phyloP scores from a whole-genome alignment of 2,329 filamentous ascomycete species.

The Cladosporium sp. region DNA sequence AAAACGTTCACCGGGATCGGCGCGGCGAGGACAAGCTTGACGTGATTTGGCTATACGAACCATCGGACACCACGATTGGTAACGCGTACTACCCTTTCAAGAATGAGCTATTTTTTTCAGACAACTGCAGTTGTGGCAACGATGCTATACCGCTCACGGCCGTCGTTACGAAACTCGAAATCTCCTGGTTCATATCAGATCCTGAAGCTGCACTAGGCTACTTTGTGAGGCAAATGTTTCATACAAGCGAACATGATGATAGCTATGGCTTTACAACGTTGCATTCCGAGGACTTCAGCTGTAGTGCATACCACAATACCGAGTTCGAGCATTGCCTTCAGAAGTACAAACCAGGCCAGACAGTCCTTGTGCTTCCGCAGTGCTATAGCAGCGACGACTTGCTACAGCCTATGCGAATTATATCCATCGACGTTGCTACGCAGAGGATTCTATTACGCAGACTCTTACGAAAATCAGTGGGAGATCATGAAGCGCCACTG shows the following conservation, averaged over 20 bases:
- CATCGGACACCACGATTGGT: constrained; percentile 65
- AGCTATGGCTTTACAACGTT: constrained; percentile 58
- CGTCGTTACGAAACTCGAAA: constrained; percentile 52
- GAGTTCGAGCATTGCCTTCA: neutral
- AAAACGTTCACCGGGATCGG: constrained; percentile 42
- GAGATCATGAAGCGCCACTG: constrained; percentile 27
- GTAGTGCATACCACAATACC: neutral
- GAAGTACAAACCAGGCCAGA: neutral
- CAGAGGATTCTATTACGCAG: neutral
- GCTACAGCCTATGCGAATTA: neutral
- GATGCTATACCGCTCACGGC: constrained; percentile 50
- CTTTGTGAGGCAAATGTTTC: constrained; percentile 68
- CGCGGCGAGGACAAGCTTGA: constrained; percentile 45
- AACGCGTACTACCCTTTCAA: constrained; percentile 62
- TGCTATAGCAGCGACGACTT: neutral
- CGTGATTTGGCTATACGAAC: constrained; percentile 69
- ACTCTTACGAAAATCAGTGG: neutral
- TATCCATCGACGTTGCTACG: neutral
- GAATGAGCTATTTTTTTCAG: constrained; percentile 72
- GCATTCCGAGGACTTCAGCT: constrained; percentile 11
- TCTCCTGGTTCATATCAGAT: constrained; percentile 53
- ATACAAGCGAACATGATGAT: constrained; percentile 43
- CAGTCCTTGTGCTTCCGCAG: neutral
- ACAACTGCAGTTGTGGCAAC: constrained; percentile 66
- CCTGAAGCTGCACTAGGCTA: constrained; percentile 47